A percentile compares a stretch with the other conserved stretches of the same genome.
phyloP scores from a whole-genome alignment of 2,329 filamentous ascomycete species.

The Beauveria scarabaeidicola region DNA sequence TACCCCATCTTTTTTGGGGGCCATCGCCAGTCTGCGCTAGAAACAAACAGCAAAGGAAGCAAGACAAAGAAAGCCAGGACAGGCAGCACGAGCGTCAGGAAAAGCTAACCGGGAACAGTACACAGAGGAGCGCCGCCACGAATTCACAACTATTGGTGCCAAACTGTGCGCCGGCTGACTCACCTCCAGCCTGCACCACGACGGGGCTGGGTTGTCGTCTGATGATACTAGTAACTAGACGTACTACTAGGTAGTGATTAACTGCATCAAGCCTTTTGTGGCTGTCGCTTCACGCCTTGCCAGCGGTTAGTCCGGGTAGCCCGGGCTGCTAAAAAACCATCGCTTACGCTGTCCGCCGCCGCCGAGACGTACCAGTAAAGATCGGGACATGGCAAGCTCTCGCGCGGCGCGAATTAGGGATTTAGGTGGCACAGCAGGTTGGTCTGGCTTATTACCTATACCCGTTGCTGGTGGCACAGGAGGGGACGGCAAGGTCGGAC shows the following conservation, averaged over 20 bases:
- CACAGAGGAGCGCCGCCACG: not conserved
- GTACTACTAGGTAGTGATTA: too few species aligned
- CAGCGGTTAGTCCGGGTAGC: too few species aligned
- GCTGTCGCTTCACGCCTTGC: not conserved
- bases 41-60: not conserved
- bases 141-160: too few species aligned
- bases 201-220: too few species aligned
- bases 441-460: not conserved
- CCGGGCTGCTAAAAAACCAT: too few species aligned
- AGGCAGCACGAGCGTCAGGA: not conserved
- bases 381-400: too few species aligned
- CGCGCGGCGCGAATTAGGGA: not conserved
- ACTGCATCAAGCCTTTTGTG: not conserved
- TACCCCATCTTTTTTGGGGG: constrained; percentile 3
- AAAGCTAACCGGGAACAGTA: not conserved
- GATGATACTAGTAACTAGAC: not conserved
- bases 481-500: not conserved
- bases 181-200: not conserved
- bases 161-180: not conserved
- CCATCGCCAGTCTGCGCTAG: not conserved
- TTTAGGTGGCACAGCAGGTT: not conserved
- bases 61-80: not conserved
- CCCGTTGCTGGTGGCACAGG: not conserved
- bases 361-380: too few species aligned
- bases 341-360: too few species aligned